phyloP scores from a whole-genome alignment of 2,329 filamentous ascomycete species.

The Cadophora malorum region DNA sequence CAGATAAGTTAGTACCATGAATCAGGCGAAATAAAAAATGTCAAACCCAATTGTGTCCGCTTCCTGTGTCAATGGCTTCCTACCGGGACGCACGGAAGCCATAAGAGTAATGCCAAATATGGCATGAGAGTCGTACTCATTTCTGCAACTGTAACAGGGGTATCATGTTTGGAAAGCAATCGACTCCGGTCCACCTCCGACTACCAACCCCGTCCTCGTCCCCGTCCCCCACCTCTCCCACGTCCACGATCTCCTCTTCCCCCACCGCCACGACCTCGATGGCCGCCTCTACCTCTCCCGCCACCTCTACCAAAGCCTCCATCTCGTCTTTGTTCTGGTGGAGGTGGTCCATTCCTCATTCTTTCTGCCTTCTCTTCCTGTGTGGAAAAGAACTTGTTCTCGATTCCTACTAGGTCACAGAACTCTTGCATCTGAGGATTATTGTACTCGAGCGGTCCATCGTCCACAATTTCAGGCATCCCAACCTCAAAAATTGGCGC shows the following conservation, averaged over 20 bases:
- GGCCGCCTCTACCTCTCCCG: conserved; percentile 44
- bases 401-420: conserved; percentile 77
- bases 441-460: conserved; percentile 80
- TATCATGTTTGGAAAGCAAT: conserved; percentile 32
- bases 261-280: conserved; percentile 48
- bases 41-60: neutral
- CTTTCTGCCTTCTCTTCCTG: conserved; percentile 71
- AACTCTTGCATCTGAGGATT: conserved; percentile 87
- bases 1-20: neutral
- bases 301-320: conserved; percentile 41
- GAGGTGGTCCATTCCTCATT: conserved; percentile 62
- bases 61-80: neutral
- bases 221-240: conserved; percentile 42
- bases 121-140: conserved; percentile 17
- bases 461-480: conserved; percentile 60
- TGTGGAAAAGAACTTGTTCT: conserved; percentile 76
- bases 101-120: conserved; percentile 15
- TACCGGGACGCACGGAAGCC: conserved; percentile 14
- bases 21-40: neutral
- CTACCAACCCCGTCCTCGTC: conserved; percentile 45
- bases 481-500: conserved; percentile 72
- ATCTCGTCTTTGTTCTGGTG: conserved; percentile 45
- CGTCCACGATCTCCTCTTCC: conserved; percentile 42
- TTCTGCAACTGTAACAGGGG: conserved; percentile 28
- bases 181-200: conserved; percentile 21